Percentiles rank a stretch among this genome's conserved stretches.
Evolutionary conservation across 371 early-diverging fungal genomes (phyloP).

Genomic region (Mucor mucedo): DNA sequence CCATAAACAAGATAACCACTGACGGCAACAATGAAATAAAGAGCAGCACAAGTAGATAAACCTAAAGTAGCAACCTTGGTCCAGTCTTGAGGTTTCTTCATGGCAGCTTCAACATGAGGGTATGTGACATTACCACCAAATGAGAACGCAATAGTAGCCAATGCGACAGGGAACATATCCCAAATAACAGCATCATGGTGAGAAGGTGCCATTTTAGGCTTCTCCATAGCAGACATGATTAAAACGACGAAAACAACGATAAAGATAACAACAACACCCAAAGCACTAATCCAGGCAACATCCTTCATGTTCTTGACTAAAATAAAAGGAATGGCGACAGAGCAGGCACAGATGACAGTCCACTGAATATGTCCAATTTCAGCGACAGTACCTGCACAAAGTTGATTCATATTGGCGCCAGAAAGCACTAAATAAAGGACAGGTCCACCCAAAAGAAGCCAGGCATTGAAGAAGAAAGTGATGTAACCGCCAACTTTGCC

Average conservation of each 20-base stretch:
- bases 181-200: constrained; percentile 54
- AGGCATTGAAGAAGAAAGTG: constrained; percentile 59
- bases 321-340: constrained; percentile 58
- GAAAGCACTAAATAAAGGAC: constrained; percentile 61
- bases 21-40: constrained; percentile 80
- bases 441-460: constrained; percentile 60
- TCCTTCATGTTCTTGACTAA: constrained; percentile 66
- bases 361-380: constrained; percentile 47
- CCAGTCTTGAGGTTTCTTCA: constrained; percentile 82
- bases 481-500: constrained; percentile 45
- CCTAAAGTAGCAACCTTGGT: constrained; percentile 71
- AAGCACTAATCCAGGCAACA: constrained; percentile 63
- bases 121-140: constrained; percentile 85
- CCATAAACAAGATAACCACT: constrained; percentile 92
- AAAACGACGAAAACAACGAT: constrained; percentile 52
- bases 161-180: constrained; percentile 59
- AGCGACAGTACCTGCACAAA: constrained; percentile 38
- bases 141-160: constrained; percentile 74
- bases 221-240: constrained; percentile 40
- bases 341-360: constrained; percentile 69
- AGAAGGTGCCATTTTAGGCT: constrained; percentile 9
- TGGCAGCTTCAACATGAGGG: constrained; percentile 84
- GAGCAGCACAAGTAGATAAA: constrained; percentile 67
- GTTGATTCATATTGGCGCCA: constrained; percentile 55
- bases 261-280: constrained; percentile 60